Percentiles rank a stretch among this genome's conserved stretches.
phyloP scores from a whole-genome alignment of 2,329 filamentous ascomycete species.

The Botrytis squamosa region DNA sequence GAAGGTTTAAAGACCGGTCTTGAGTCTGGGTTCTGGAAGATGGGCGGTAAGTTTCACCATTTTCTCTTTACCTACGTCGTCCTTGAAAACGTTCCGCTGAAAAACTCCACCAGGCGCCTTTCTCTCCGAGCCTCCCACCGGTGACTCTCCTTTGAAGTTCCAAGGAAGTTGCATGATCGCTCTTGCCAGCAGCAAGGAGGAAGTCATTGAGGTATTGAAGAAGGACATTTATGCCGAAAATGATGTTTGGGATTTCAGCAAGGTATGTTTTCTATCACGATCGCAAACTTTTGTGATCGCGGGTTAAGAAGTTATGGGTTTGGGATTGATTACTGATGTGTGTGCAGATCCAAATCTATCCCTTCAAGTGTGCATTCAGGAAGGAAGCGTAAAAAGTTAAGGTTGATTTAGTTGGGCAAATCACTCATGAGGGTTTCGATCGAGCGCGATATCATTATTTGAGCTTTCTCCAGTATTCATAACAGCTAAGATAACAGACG shows the following conservation, averaged over 20 bases:
- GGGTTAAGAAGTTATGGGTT: neutral
- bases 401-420: neutral
- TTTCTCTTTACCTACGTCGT: neutral
- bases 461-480: neutral
- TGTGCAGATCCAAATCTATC: conserved; percentile 48
- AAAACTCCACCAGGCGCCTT: conserved; percentile 54
- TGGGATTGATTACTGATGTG: conserved; percentile 18
- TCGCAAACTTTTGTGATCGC: neutral
- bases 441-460: neutral
- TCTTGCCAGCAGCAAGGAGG: conserved; percentile 62
- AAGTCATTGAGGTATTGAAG: conserved; percentile 64
- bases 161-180: conserved; percentile 61
- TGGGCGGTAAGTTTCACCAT: conserved; percentile 48
- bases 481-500: neutral
- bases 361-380: conserved; percentile 48
- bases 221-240: conserved; percentile 69
- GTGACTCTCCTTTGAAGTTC: conserved; percentile 61
- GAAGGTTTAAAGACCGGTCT: conserved; percentile 50
- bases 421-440: neutral
- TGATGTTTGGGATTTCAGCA: conserved; percentile 80
- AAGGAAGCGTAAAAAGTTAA: conserved; percentile 21
- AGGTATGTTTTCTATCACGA: conserved; percentile 44
- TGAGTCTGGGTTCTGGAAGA: conserved; percentile 57
- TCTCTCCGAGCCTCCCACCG: conserved; percentile 63
- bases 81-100: neutral